Percentiles rank a stretch among this genome's conserved stretches.
Conservation (phyloP, 345 rosid genomes). For the Eucalyptus guilfoylei region DNA sequence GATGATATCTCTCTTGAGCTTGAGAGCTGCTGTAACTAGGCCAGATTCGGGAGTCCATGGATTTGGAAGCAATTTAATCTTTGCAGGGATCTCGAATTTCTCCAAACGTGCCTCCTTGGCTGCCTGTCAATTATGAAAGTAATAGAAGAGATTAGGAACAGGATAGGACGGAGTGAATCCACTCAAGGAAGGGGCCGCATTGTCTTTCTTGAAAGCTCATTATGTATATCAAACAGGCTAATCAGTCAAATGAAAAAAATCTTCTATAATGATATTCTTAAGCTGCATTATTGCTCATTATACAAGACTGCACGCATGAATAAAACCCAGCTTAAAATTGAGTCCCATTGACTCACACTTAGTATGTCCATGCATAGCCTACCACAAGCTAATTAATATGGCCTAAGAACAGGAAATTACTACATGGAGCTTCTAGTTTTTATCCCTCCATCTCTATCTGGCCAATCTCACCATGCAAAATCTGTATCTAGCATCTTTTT, state of each 20-base stretch:
- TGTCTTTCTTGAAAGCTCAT: not conserved
- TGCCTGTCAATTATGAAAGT: conserved; percentile 25
- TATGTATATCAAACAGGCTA: not conserved
- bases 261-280: not conserved
- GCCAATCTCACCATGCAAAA: not conserved
- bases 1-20: conserved; percentile 80
- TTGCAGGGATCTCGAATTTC: conserved; percentile 91
- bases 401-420: not conserved
- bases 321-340: not conserved
- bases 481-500: not conserved
- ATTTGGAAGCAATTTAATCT: conserved; percentile 62
- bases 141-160: not conserved
- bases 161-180: not conserved
- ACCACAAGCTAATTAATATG: not conserved
- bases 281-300: not conserved
- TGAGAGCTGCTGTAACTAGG: conserved; percentile 84
- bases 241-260: not conserved
- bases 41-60: conserved; percentile 99
- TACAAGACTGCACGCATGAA: not conserved
- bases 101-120: conserved; percentile 63
- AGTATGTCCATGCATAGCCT: not conserved
- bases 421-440: not conserved
- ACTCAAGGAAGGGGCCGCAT: not conserved
- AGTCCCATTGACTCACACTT: not conserved
- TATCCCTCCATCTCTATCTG: not conserved